These are phyloP conservation scores for Agaricus subrufescens DNA, from an alignment of 768 basidiomycete species.

Conservation along the genomic window DNA sequence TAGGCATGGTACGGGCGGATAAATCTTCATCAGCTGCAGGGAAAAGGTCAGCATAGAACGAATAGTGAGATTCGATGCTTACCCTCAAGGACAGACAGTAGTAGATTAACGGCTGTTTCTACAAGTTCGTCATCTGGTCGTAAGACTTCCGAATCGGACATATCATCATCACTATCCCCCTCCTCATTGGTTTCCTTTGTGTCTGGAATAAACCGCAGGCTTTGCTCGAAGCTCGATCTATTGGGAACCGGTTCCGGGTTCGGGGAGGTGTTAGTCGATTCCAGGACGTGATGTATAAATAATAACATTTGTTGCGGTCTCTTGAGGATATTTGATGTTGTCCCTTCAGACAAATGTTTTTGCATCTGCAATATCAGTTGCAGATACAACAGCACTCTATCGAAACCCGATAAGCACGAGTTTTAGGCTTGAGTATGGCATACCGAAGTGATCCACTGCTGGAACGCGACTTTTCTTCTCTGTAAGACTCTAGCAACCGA, in stretches of 20 bases:
- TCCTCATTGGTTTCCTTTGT: slow-evolving; percentile 38
- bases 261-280: slow-evolving; percentile 29
- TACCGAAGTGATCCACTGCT: slow-evolving; percentile 53
- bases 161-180: slow-evolving; percentile 58
- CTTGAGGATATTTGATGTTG: slow-evolving; percentile 50
- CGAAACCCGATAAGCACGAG: background rate
- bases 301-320: slow-evolving; percentile 73
- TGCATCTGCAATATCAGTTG: slow-evolving; percentile 85
- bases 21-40: slow-evolving; percentile 50
- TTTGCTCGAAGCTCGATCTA: slow-evolving; percentile 9
- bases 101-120: slow-evolving; percentile 71
- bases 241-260: slow-evolving; percentile 17
- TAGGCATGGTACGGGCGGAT: slow-evolving; percentile 53
- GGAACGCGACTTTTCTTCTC: slow-evolving; percentile 30
- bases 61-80: slow-evolving; percentile 12
- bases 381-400: slow-evolving; percentile 65
- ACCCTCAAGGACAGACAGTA: slow-evolving; percentile 90
- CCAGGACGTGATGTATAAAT: slow-evolving; percentile 78
- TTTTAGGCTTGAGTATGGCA: slow-evolving; percentile 7
- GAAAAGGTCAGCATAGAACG: background rate
- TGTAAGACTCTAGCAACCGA: slow-evolving; percentile 66
- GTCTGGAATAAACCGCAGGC: slow-evolving; percentile 25
- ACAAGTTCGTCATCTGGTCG: slow-evolving; percentile 59
- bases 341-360: slow-evolving; percentile 52
- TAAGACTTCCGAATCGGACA: slow-evolving; percentile 31